These are phyloP conservation scores for Raffaelea deltoideospora DNA, from an alignment of 2,329 filamentous ascomycete species.

Conservation along the genomic window DNA sequence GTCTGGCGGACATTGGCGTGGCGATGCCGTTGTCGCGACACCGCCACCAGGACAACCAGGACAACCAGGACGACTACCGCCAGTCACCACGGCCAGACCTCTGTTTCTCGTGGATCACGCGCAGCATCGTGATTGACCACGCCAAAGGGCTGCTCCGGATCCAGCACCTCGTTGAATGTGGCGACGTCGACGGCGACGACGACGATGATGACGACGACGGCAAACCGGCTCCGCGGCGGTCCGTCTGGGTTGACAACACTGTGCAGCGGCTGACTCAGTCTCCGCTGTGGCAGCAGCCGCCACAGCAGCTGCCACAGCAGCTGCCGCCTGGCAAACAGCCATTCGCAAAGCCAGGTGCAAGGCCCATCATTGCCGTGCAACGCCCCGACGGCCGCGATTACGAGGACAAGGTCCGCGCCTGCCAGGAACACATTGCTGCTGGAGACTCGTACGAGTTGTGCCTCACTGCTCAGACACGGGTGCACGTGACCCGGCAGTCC, in stretches of 20 bases:
- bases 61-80: background rate
- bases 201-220: background rate
- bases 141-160: constrained; percentile 43
- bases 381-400: constrained; percentile 37
- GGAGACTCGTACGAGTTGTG: constrained; percentile 81
- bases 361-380: constrained; percentile 14
- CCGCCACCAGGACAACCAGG: constrained; percentile 17
- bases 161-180: constrained; percentile 41
- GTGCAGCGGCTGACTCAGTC: constrained; percentile 14
- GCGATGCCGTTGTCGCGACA: constrained; percentile 11
- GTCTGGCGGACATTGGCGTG: constrained; percentile 45
- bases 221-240: background rate
- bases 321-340: too few species aligned
- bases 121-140: constrained; percentile 67
- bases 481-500: constrained; percentile 30
- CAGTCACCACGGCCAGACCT: constrained; percentile 44
- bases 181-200: constrained; percentile 10
- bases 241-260: constrained; percentile 34
- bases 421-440: constrained; percentile 56
- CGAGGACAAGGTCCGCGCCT: constrained; percentile 48
- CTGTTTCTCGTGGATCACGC: constrained; percentile 60
- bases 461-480: constrained; percentile 58
- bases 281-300: constrained; percentile 15
- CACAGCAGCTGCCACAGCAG: background rate
- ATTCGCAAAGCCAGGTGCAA: too few species aligned